phyloP scores from a whole-genome alignment of 441 rosid species.

The Bocquillonia castaneifolia region DNA sequence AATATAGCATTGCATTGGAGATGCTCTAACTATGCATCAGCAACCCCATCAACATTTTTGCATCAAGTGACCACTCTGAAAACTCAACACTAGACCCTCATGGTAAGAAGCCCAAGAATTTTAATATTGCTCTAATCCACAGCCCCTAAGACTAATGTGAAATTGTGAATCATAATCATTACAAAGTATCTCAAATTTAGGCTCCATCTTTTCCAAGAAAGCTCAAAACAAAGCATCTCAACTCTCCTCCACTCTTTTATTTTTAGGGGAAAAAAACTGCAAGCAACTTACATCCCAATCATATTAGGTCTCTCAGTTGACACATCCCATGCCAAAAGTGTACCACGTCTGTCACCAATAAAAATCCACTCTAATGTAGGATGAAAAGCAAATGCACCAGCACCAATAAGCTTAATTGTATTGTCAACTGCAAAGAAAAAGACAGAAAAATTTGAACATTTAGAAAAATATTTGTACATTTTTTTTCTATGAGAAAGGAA shows the following conservation, averaged over 20 bases:
- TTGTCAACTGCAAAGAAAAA: slow-evolving; percentile 66
- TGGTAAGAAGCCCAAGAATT: slow-evolving; percentile 5
- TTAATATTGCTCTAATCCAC: not conserved
- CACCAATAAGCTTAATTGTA: slow-evolving; percentile 92
- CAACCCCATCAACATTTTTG: not conserved
- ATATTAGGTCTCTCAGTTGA: slow-evolving; percentile 94
- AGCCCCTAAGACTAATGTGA: not conserved
- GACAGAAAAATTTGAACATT: slow-evolving; percentile 13
- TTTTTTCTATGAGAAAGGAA: not conserved
- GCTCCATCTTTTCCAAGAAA: not conserved
- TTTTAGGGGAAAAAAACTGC: not conserved
- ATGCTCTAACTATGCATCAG: too few relatives aligned
- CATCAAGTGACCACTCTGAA: slow-evolving; percentile 4
- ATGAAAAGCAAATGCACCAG: slow-evolving; percentile 96
- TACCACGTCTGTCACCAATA: slow-evolving; percentile 99
- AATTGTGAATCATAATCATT: not conserved
- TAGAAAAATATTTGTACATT: not conserved
- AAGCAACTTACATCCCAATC: slow-evolving; percentile 88
- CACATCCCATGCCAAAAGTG: slow-evolving; percentile 98
- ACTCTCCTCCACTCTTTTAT: not conserved
- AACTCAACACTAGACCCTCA: not conserved
- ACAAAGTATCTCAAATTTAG: not conserved
- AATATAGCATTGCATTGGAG: too few relatives aligned
- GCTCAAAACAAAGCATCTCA: not conserved
- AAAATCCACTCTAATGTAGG: slow-evolving; percentile 95